A percentile compares a stretch with the other conserved stretches of the same genome.
Conservation (phyloP, 768 basidiomycete species). For the Amanita molliuscula region DNA sequence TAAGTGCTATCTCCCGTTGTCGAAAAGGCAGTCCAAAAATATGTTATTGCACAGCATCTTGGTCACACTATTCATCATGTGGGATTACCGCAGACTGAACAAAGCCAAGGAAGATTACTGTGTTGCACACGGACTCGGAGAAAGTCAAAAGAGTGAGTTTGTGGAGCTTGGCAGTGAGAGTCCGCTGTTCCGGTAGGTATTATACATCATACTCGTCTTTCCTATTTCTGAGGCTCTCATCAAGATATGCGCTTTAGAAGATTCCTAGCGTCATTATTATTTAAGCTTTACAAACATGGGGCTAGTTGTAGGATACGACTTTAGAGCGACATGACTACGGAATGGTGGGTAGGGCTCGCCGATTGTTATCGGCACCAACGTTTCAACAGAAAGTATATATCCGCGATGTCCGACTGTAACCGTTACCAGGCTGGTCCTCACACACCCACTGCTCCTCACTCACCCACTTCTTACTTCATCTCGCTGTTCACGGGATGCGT, state of each 20-base stretch:
- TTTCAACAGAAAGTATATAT: too few relatives aligned
- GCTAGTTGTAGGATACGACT: too few relatives aligned
- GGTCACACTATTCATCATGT: slow-evolving; percentile 33
- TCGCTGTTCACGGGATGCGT: too few relatives aligned
- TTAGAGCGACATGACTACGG: too few relatives aligned
- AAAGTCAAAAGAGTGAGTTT: slow-evolving; percentile 28
- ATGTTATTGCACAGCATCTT: slow-evolving; percentile 17
- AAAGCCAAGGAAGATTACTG: slow-evolving; percentile 36
- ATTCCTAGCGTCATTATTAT: too few relatives aligned
- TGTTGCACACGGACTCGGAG: slow-evolving; percentile 29
- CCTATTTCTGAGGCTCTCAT: not conserved
- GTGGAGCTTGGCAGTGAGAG: slow-evolving; percentile 40
- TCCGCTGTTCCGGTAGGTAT: slow-evolving; percentile 41
- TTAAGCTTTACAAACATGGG: too few relatives aligned
- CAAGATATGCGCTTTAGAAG: not conserved
- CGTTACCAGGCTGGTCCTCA: too few relatives aligned
- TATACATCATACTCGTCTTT: not conserved
- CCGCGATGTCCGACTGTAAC: too few relatives aligned
- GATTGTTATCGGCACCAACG: too few relatives aligned
- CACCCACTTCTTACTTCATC: too few relatives aligned
- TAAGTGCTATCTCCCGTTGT: slow-evolving; percentile 11
- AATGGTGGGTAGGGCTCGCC: too few relatives aligned
- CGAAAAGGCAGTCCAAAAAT: not conserved
- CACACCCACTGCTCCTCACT: too few relatives aligned
- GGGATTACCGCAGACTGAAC: slow-evolving; percentile 38